Conservation (phyloP, 768 basidiomycete species). For the Phaeolepiota aurea region DNA sequence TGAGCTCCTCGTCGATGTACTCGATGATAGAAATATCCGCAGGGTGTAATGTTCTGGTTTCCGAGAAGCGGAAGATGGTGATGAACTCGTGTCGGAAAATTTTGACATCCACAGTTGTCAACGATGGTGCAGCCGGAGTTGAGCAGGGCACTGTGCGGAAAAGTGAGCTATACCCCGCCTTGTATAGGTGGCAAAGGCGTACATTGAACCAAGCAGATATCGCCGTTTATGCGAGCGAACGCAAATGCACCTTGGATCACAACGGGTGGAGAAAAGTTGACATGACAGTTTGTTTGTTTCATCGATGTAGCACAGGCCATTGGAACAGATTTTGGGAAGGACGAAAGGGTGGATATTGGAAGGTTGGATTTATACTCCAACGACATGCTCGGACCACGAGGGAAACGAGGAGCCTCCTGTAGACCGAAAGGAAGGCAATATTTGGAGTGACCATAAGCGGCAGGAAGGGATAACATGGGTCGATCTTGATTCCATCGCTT, state of each 20-base stretch:
- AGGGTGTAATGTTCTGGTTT: conserved; percentile 37
- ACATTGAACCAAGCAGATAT: conserved; percentile 59
- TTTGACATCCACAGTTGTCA: conserved; percentile 41
- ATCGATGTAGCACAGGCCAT: background rate
- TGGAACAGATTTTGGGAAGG: background rate
- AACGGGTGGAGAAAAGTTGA: conserved; percentile 3
- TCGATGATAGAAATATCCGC: conserved; percentile 44
- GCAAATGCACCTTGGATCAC: conserved; percentile 36
- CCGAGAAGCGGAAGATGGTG: conserved; percentile 51
- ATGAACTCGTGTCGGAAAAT: conserved; percentile 55
- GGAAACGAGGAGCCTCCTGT: conserved; percentile 8
- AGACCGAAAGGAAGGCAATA: background rate
- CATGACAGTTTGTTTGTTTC: background rate
- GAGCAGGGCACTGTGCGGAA: conserved; percentile 21
- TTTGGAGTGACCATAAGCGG: background rate
- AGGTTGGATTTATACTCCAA: conserved; percentile 23
- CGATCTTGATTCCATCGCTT: background rate
- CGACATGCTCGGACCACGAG: conserved; percentile 31
- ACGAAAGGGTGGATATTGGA: background rate
- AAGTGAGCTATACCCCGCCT: conserved; percentile 3
- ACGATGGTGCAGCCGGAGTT: conserved; percentile 27
- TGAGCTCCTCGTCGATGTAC: conserved; percentile 34
- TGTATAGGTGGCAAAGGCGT: conserved; percentile 19
- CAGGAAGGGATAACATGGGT: background rate
- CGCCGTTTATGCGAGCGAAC: conserved; percentile 47